Percentiles rank a stretch among this genome's conserved stretches.
These are phyloP conservation scores for Hyphodiscus sp. DNA, from an alignment of 2,329 filamentous ascomycete species.

Conservation along the genomic window DNA sequence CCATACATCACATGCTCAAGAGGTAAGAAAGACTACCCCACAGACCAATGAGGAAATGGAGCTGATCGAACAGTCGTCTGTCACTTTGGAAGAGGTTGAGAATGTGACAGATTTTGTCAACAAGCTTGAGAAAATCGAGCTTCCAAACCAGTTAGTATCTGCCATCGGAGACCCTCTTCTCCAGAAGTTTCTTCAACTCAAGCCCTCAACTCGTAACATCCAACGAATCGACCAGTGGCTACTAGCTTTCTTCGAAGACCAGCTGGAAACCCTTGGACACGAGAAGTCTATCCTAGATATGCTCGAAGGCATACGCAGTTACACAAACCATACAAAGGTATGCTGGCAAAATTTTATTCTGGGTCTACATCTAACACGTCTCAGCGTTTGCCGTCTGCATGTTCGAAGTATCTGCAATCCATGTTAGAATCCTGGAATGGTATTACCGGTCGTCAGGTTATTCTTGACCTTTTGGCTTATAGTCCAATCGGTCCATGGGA, in stretches of 20 bases:
- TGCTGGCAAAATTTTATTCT: neutral
- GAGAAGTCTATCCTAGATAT: slow-evolving; percentile 46
- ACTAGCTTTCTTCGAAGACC: slow-evolving; percentile 47
- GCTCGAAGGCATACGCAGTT: slow-evolving; percentile 48
- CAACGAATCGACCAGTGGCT: slow-evolving; percentile 55
- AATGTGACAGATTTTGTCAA: slow-evolving; percentile 62
- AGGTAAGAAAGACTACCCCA: slow-evolving; percentile 39
- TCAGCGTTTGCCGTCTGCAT: slow-evolving; percentile 31
- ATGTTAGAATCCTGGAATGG: slow-evolving; percentile 61
- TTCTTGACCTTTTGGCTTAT: slow-evolving; percentile 54
- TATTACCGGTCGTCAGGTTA: slow-evolving; percentile 40
- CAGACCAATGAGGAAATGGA: neutral
- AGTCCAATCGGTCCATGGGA: slow-evolving; percentile 48
- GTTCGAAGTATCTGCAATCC: slow-evolving; percentile 41
- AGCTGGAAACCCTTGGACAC: slow-evolving; percentile 45
- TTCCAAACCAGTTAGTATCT: slow-evolving; percentile 76
- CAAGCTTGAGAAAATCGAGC: slow-evolving; percentile 69
- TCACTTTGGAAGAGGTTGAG: slow-evolving; percentile 73
- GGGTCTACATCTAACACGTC: slow-evolving; percentile 12
- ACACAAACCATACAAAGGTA: slow-evolving; percentile 51
- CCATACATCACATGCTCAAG: slow-evolving; percentile 66
- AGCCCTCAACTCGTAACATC: slow-evolving; percentile 45
- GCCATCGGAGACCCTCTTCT: slow-evolving; percentile 69
- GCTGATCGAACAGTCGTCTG: slow-evolving; percentile 40
- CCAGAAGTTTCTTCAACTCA: slow-evolving; percentile 68